These are phyloP conservation scores for Endoconidiophora polonica DNA, from an alignment of 2,329 filamentous ascomycete genomes.

Conservation along the genomic window DNA sequence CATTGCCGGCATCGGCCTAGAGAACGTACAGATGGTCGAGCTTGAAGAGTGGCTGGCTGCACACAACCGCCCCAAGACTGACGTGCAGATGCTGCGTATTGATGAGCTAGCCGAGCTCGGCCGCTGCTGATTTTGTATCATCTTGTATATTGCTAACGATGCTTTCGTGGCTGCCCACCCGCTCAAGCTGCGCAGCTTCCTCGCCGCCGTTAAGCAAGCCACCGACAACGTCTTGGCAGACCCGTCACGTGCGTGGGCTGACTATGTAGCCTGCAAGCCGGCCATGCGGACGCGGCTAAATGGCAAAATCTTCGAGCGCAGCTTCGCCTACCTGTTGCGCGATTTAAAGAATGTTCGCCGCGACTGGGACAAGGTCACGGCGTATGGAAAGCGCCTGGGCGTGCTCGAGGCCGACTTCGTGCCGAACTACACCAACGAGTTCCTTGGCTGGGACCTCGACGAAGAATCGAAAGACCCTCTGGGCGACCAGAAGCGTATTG, in stretches of 20 bases:
- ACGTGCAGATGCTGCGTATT: slow-evolving; percentile 68
- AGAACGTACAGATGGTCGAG: slow-evolving; percentile 74
- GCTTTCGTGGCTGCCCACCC: slow-evolving; percentile 48
- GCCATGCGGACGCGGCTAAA: slow-evolving; percentile 51
- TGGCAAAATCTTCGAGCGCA: slow-evolving; percentile 65
- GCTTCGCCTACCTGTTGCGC: slow-evolving; percentile 58
- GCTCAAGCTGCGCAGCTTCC: slow-evolving; percentile 48
- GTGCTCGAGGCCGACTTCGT: slow-evolving; percentile 46
- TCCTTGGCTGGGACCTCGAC: slow-evolving; percentile 48
- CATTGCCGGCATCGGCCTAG: slow-evolving; percentile 58
- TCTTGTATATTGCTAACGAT: slow-evolving; percentile 68
- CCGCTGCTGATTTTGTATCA: slow-evolving; percentile 72
- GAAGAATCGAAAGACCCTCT: slow-evolving; percentile 48
- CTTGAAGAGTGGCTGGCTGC: slow-evolving; percentile 56
- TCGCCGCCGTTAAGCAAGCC: slow-evolving; percentile 56
- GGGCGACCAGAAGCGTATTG: slow-evolving; percentile 63
- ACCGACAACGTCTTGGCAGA: slow-evolving; percentile 54
- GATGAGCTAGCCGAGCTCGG: slow-evolving; percentile 64
- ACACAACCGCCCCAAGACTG: slow-evolving; percentile 44
- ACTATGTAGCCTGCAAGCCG: slow-evolving; percentile 58
- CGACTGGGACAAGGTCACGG: slow-evolving; percentile 64
- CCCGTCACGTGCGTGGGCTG: slow-evolving; percentile 46
- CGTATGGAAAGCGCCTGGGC: slow-evolving; percentile 56
- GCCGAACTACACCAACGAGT: slow-evolving; percentile 62
- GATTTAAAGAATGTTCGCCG: slow-evolving; percentile 59